A percentile compares a stretch with the other conserved stretches of the same genome.
These are phyloP conservation scores for Picea sitchensis DNA, from an alignment of 75 land plant species.

Conservation along the genomic window DNA sequence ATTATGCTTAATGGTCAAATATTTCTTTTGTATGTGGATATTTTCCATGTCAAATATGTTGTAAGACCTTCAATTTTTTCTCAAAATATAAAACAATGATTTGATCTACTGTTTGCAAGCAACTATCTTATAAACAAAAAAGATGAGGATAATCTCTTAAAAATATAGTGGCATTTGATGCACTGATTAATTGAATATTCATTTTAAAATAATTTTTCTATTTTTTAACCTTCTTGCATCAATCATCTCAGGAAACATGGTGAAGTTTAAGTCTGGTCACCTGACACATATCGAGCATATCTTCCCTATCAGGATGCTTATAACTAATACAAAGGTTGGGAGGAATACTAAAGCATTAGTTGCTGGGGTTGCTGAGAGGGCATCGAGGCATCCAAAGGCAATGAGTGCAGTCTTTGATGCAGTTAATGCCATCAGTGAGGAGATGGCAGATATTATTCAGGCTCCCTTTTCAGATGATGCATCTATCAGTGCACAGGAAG, in stretches of 20 bases:
- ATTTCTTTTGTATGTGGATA: no score
- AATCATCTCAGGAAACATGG: slow-evolving; percentile 63
- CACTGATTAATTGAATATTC: no score
- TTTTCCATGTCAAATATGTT: no score
- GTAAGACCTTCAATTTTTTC: no score
- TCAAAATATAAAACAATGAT: no score
- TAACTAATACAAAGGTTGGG: slow-evolving; percentile 89
- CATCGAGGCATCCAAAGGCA: slow-evolving; percentile 68
- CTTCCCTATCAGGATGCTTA: slow-evolving; percentile 74
- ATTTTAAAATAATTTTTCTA: no score
- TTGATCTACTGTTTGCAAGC: no score
- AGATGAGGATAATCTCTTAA: no score
- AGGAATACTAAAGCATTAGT: slow-evolving; percentile 92
- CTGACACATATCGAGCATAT: slow-evolving; percentile 53
- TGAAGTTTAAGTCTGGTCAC: slow-evolving; percentile 67
- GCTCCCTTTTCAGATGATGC: slow-evolving; percentile 47
- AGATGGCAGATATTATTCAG: slow-evolving; percentile 63
- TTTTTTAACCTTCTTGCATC: background rate
- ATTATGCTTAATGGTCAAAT: no score
- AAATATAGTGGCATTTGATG: no score
- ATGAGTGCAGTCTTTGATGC: slow-evolving; percentile 82
- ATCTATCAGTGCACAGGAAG: slow-evolving; percentile 48
- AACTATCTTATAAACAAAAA: no score
- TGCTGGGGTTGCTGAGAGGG: slow-evolving; percentile 81
- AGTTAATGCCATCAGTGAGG: slow-evolving; percentile 76